Conservation (phyloP, 2,329 filamentous ascomycete species). For the Sarocladiaceae sp. region DNA sequence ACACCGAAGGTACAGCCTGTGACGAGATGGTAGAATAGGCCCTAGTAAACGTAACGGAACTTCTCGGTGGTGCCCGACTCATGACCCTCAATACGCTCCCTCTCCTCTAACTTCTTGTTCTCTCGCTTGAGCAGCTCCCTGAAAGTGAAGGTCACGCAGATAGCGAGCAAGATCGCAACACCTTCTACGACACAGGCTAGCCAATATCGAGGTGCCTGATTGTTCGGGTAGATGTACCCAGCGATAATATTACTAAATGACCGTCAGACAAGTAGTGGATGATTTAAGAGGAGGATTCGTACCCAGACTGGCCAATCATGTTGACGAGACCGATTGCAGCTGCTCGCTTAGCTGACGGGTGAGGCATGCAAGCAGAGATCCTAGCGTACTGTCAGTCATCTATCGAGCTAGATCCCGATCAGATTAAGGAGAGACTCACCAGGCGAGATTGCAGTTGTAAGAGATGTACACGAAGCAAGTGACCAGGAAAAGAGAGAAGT, state of each 20-base stretch:
- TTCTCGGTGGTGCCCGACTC: background rate
- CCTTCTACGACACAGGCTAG: background rate
- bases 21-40: no score
- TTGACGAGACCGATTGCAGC: background rate
- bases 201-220: background rate
- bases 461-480: background rate
- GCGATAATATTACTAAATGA: background rate
- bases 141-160: background rate
- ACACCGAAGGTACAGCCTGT: no score
- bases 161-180: background rate
- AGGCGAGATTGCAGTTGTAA: background rate
- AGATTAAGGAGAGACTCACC: background rate
- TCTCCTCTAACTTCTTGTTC: background rate
- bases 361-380: background rate
- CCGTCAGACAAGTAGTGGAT: no score
- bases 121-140: background rate
- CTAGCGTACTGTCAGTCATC: background rate
- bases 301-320: background rate
- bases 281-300: no score
- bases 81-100: background rate
- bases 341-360: background rate
- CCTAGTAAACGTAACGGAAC: background rate
- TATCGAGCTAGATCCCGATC: background rate
- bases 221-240: background rate
- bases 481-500: background rate